Base-by-base conservation (phyloP, 1,284 basidiomycete genomes). In the Boletus semigastroideus region DNA sequence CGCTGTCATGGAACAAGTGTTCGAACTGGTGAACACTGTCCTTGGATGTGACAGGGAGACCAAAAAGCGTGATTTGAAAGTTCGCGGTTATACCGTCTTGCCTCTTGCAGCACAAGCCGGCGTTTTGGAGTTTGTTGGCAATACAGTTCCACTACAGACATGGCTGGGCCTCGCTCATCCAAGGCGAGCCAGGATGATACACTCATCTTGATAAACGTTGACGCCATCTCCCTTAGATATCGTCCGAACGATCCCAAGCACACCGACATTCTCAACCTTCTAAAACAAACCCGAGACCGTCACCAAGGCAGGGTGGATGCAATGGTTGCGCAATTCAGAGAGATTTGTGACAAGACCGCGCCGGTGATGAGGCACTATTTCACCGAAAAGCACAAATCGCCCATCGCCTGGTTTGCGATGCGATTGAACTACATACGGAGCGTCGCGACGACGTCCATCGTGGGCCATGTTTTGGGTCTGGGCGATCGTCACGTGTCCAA, bases 1-100 rank as follows among this genome's bases (percentile, higher is more conserved):
- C 67, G 95, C 96, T 1, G 93, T 99, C 42, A 98, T 99, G 95
- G 94, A 98, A 66, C 97, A 99, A 71, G 93, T 98, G 2, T 99
- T 99, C 64, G 84, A 86, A 30, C 78, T 98, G 39, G 89, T 94
- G 49, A 98, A 99, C 57, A 74, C 80, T 5, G 79, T 98, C 1
- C 79, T 99, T 8, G 63, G 66, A 10, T 77, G 77, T 12, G 93
- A 98, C 67, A 78, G 84, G 25, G 83, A 89, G 56, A 92, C 94
- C 0, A 79, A 79, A 47, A 79, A 82, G 48, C 84, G 96, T 12
- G 75, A 83, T 33, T 76, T 99, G 27, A 74, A 76, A 40, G 84
- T 98, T 54, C 80, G 94, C 34, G 88, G 84, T 11, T 99, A 98
- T 73, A 91, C 85, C 51, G 92, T 99, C 42, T 77, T 98, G 19